Conservation (phyloP, 495 filamentous ascomycete genomes). For the Paragyromitra xinjiangensis region DNA sequence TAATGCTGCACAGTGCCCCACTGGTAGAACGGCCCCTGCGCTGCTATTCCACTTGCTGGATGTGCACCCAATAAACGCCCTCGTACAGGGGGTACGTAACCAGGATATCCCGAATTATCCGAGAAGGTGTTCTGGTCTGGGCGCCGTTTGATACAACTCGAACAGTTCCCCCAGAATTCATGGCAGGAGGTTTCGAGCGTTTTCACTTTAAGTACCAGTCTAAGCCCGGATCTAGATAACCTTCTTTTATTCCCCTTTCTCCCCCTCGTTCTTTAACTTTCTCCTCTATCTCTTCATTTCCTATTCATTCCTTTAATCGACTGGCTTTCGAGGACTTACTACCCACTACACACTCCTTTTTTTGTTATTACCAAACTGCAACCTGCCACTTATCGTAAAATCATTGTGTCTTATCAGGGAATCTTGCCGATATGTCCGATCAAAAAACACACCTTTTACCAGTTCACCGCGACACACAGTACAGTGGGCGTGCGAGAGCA, state of each 20-base stretch:
- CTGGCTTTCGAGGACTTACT: background rate
- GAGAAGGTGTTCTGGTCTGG: background rate
- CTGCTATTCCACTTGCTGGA: background rate
- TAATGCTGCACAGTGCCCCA: background rate
- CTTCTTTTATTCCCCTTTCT: background rate
- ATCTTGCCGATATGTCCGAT: conserved; percentile 13
- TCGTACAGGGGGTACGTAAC: conserved; percentile 8
- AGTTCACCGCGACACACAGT: conserved; percentile 12
- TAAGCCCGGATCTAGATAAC: background rate
- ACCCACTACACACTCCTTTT: conserved; percentile 1
- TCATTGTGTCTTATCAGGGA: background rate
- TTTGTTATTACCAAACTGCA: background rate
- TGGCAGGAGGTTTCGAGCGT: background rate
- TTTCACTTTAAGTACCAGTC: background rate
- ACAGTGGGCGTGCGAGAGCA: background rate
- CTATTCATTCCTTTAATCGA: conserved; percentile 5
- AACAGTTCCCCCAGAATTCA: background rate
- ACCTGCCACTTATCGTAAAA: background rate
- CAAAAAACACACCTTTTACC: conserved; percentile 42
- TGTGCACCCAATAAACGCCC: background rate
- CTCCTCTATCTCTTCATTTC: background rate
- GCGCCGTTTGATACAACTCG: no score
- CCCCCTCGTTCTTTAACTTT: background rate
- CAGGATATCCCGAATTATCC: background rate
- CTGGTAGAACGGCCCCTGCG: background rate